phyloP scores from a whole-genome alignment of 2,329 filamentous ascomycete species.

The Monosporascus sp. region DNA sequence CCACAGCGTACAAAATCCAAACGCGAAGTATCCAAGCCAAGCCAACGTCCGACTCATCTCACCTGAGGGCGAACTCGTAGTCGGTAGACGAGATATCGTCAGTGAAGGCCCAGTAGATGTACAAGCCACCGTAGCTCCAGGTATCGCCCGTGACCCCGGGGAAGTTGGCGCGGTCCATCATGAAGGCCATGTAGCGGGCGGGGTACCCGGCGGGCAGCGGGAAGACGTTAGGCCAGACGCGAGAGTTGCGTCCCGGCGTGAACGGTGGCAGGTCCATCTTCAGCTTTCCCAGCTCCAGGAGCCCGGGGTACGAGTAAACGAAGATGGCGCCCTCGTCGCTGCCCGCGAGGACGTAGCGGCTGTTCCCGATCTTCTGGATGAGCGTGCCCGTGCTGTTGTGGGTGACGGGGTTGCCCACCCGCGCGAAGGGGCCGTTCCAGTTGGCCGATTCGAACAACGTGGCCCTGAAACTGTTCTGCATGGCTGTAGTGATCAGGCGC shows the following conservation, averaged over 20 bases:
- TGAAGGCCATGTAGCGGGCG: slow-evolving; percentile 1
- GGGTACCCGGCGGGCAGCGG: not conserved
- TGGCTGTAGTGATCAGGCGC: slow-evolving; percentile 1
- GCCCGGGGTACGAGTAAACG: not conserved
- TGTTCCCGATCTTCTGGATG: not conserved
- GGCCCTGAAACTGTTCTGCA: not conserved
- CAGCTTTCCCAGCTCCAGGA: not conserved
- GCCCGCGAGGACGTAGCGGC: not conserved
- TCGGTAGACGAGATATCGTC: not conserved
- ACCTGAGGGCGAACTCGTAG: not conserved
- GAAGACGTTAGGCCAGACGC: not conserved
- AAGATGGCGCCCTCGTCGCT: not conserved
- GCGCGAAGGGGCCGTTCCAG: not conserved
- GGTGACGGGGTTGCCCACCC: not conserved
- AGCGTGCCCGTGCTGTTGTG: slow-evolving; percentile 1
- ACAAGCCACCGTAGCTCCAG: slow-evolving; percentile 1
- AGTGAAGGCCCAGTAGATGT: slow-evolving; percentile 1
- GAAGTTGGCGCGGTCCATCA: slow-evolving; percentile 2
- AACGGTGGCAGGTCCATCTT: slow-evolving; percentile 1
- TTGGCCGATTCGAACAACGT: not conserved
- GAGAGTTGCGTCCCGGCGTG: not conserved
- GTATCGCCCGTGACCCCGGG: slow-evolving; percentile 1
- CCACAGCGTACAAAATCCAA: not conserved
- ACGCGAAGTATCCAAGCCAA: not conserved
- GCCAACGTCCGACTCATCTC: not conserved